These are phyloP conservation scores for Ophiorrhiza pumila DNA, from an alignment of 257 asterid species.

Conservation along the genomic window DNA sequence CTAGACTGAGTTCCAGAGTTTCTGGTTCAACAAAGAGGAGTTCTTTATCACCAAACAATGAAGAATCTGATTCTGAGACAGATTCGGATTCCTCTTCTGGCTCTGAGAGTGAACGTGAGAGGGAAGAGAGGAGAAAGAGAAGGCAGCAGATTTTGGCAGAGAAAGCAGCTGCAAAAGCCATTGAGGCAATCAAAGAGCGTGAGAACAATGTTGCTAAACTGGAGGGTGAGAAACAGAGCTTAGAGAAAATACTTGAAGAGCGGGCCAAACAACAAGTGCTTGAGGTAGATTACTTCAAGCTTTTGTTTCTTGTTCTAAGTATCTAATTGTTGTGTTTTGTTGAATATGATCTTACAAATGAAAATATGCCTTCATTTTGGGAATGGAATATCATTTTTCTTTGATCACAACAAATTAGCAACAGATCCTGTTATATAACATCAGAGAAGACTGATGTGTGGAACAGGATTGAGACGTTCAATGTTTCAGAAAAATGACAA, in stretches of 20 bases:
- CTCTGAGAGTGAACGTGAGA: constrained; percentile 84
- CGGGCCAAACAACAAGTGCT: constrained; percentile 82
- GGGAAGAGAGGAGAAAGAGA: constrained; percentile 82
- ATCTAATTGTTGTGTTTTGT: neutral
- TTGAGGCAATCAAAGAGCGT: constrained; percentile 81
- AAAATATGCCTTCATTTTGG: neutral
- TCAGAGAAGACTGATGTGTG: neutral
- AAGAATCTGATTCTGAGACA: constrained; percentile 72
- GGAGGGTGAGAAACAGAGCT: constrained; percentile 96
- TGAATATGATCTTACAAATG: neutral
- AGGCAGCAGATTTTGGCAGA: constrained; percentile 84
- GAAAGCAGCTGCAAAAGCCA: constrained; percentile 87
- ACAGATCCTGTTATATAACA: neutral
- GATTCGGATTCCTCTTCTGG: constrained; percentile 70
- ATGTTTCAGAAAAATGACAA: neutral
- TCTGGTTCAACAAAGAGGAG: constrained; percentile 45
- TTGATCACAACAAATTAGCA: neutral
- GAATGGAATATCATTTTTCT: constrained; percentile 9
- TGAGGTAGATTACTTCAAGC: constrained; percentile 52
- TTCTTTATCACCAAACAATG: constrained; percentile 55
- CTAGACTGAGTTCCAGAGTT: constrained; percentile 32
- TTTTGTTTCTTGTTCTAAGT: neutral
- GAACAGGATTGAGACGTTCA: neutral
- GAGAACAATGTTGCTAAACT: constrained; percentile 82
- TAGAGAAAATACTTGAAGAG: constrained; percentile 93